These are phyloP conservation scores for Zelonia costaricensis DNA, from an alignment of 208 protist genomes.

Conservation along the genomic window DNA sequence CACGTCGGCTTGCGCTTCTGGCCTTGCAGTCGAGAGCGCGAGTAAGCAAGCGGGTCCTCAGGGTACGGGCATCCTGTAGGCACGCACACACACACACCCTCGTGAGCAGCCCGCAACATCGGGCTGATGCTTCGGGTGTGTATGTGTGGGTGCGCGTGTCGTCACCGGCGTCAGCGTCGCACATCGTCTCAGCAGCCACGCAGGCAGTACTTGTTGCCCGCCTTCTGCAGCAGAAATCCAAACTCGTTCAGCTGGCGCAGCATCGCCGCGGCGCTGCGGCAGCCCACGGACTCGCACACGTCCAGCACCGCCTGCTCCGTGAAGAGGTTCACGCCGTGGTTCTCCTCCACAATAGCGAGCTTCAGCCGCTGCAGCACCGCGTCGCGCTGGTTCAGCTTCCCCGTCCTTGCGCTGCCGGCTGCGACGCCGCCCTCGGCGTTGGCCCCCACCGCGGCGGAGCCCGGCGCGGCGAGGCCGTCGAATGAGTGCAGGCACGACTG, in stretches of 20 bases:
- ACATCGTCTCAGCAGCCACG: slow-evolving; percentile 42
- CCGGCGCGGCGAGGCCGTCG: slow-evolving; percentile 21
- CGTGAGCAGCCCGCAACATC: too few species aligned
- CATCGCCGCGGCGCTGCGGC: slow-evolving; percentile 68
- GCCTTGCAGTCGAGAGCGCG: background rate
- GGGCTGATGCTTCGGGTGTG: background rate
- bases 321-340: slow-evolving; percentile 52
- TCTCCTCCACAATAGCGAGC: slow-evolving; percentile 49
- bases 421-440: background rate
- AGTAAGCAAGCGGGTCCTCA: background rate
- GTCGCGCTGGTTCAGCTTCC: slow-evolving; percentile 60
- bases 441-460: slow-evolving; percentile 15
- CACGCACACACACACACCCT: too few species aligned
- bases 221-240: slow-evolving; percentile 66
- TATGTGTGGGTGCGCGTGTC: background rate
- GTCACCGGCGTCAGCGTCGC: too few species aligned
- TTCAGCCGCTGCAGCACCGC: slow-evolving; percentile 69
- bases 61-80: too few species aligned
- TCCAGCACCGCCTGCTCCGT: slow-evolving; percentile 55
- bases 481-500: slow-evolving; percentile 65
- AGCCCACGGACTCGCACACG: slow-evolving; percentile 75
- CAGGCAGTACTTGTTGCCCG: slow-evolving; percentile 64
- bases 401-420: slow-evolving; percentile 20
- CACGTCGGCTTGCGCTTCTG: too few species aligned
- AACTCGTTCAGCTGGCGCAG: slow-evolving; percentile 85